Evolutionary conservation across 1,284 basidiomycete genomes (phyloP), one percentile per base, ranked within the genome.

Genomic region (Grifola frondosa): DNA sequence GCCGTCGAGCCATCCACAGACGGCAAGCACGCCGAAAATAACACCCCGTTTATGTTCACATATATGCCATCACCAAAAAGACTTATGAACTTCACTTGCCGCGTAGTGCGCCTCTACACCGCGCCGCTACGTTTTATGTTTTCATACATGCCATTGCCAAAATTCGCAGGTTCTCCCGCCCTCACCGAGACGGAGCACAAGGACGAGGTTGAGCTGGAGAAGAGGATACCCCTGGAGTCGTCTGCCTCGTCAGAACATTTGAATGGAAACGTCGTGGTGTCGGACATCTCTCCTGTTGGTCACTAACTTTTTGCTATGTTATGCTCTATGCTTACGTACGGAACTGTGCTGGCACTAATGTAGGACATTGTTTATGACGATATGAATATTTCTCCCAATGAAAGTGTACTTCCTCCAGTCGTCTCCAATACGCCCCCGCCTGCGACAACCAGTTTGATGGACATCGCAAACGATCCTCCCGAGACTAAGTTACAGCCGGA

Each of bases 201-300:
- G 34, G 26, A 44, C 9, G 49, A 44, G 26, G 26, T 15, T 12
- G 20, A 17, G 12, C 12, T 25, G 17, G 50, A 49, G 33, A 49
- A 49, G 34, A 20, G 24, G 22, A 32, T 21, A 2, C 8, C 34
- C 21, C 24, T 40, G 24, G 26, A 35, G 25, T 23, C 30, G 25
- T 41, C 40, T 16, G 17, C 23, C 11, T 16, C 37, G 13, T 32
- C 34, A 12, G 10, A 35, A 16, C 36, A 50, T 35, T 35, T 40
- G 33, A 48, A 54, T 42, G 50, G 54, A 48, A 45, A 50, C 28
- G 52, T 46, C 21, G 30, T 46, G 44, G 43, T 40, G 48, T 45
- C 53, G 48, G 63, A 62, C 39, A 65, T 69, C 49, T 62, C 63
- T 61, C 70, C 71, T 71, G 73, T 75, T 67, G 66, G 74, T 75